Evolutionary conservation across 176 grass and related monocot genomes (phyloP).

Genomic region (Luzula sylvatica): DNA sequence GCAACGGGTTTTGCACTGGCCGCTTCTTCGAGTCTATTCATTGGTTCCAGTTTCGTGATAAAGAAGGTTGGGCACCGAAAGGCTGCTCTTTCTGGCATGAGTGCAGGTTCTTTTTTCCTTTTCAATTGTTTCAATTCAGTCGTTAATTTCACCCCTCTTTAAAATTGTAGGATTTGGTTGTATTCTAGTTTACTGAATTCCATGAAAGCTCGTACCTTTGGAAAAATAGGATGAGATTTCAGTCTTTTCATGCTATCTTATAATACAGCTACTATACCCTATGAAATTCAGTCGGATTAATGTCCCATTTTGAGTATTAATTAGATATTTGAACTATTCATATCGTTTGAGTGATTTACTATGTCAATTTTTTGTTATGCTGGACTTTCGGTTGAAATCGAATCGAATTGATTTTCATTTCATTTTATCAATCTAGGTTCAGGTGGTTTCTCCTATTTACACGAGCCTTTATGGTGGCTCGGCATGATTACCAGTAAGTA

Average conservation of each 20-base stretch:
- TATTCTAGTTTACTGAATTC: no score
- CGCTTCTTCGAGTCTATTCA: slow-evolving; percentile 72
- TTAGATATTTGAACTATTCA: no score
- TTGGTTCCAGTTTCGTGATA: slow-evolving; percentile 62
- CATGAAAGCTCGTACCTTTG: no score
- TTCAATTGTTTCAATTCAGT: background rate
- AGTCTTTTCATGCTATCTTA: no score
- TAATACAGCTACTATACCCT: no score
- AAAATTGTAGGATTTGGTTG: no score
- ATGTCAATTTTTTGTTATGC: no score
- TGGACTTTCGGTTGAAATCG: background rate
- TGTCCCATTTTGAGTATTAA: no score
- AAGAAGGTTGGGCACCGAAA: slow-evolving; percentile 73
- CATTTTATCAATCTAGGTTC: slow-evolving; percentile 37
- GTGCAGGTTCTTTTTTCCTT: slow-evolving; percentile 40
- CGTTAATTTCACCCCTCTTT: background rate
- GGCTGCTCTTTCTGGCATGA: slow-evolving; percentile 59
- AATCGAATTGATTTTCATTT: slow-evolving; percentile 6
- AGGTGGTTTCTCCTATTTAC: slow-evolving; percentile 83
- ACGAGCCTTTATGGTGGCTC: slow-evolving; percentile 81
- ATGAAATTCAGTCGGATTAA: no score
- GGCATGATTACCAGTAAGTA: slow-evolving; percentile 87
- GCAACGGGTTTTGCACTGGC: slow-evolving; percentile 65
- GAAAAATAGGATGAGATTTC: no score
- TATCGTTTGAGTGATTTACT: no score